Percentiles rank a stretch among this genome's conserved stretches.
These are phyloP conservation scores for Cyanidioschyzon merolae DNA, from an alignment of 23 red algal species.

Conservation along the genomic window DNA sequence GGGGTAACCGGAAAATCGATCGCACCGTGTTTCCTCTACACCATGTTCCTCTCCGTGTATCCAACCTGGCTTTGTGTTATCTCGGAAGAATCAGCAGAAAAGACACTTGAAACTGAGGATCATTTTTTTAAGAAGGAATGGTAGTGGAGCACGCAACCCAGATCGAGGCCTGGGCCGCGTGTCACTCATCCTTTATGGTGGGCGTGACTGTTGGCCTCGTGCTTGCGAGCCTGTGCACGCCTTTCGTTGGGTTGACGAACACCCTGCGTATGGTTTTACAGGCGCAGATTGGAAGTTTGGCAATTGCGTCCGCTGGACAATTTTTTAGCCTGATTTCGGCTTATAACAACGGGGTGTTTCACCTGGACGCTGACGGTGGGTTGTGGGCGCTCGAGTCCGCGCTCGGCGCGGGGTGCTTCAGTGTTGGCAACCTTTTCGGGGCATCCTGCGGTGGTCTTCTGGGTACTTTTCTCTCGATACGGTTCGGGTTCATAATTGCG, in stretches of 20 bases:
- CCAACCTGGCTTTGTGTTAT: too few species aligned
- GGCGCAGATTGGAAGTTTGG: slow-evolving; percentile 7
- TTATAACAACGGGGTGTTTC: neutral
- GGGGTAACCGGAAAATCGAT: neutral
- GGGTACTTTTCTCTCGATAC: neutral
- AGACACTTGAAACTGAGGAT: neutral
- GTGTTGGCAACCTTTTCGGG: neutral
- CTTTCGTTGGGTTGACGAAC: slow-evolving; percentile 10
- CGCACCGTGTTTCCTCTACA: neutral
- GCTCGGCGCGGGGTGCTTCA: neutral
- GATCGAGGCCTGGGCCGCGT: neutral
- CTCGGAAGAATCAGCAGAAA: too few species aligned
- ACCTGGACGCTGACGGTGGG: neutral
- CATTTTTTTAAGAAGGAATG: neutral
- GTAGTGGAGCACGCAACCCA: neutral
- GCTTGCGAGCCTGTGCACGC: slow-evolving; percentile 9
- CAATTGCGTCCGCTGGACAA: neutral
- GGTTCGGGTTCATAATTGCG: neutral
- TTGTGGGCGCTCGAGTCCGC: slow-evolving; percentile 12
- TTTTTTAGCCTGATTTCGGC: neutral
- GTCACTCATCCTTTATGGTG: neutral
- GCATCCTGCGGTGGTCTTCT: neutral
- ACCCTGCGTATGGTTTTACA: slow-evolving; percentile 4
- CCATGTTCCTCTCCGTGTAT: too few species aligned
- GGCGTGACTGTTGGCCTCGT: neutral